phyloP scores from a whole-genome alignment of 495 filamentous ascomycete species.

The Emericellopsis terricola region DNA sequence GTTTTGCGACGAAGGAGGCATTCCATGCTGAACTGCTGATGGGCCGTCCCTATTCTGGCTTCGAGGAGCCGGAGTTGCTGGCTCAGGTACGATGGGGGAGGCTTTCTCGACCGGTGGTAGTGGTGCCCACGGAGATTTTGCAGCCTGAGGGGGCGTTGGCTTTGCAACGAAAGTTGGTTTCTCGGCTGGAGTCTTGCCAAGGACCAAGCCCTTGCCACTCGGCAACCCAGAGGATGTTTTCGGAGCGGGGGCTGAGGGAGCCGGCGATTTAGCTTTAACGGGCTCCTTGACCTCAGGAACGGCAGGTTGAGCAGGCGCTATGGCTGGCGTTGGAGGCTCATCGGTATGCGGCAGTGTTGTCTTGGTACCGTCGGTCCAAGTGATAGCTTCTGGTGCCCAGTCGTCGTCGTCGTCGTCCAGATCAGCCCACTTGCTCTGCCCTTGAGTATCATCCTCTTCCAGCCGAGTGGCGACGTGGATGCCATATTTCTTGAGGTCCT shows the following conservation, averaged over 20 bases:
- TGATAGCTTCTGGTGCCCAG: slow-evolving; percentile 90
- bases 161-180: slow-evolving; percentile 67
- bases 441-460: slow-evolving; percentile 57
- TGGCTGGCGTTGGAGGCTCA: slow-evolving; percentile 24
- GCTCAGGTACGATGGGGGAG: slow-evolving; percentile 43
- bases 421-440: slow-evolving; percentile 89
- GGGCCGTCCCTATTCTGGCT: too few relatives aligned
- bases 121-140: slow-evolving; percentile 81
- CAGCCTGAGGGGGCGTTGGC: slow-evolving; percentile 50
- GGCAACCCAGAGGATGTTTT: slow-evolving; percentile 18
- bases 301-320: too few relatives aligned
- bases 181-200: slow-evolving; percentile 49
- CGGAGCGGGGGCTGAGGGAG: slow-evolving; percentile 11
- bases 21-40: too few relatives aligned
- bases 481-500: slow-evolving; percentile 88
- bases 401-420: slow-evolving; percentile 98
- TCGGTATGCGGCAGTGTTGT: slow-evolving; percentile 55
- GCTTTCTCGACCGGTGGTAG: slow-evolving; percentile 71
- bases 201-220: slow-evolving; percentile 34
- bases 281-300: too few relatives aligned
- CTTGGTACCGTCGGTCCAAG: slow-evolving; percentile 96
- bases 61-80: slow-evolving; percentile 8
- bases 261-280: too few relatives aligned
- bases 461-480: slow-evolving; percentile 92
- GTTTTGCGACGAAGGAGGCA: neutral